Base-by-base conservation (phyloP, 2,329 filamentous ascomycete species). In the Ceratocystis harringtonii region DNA sequence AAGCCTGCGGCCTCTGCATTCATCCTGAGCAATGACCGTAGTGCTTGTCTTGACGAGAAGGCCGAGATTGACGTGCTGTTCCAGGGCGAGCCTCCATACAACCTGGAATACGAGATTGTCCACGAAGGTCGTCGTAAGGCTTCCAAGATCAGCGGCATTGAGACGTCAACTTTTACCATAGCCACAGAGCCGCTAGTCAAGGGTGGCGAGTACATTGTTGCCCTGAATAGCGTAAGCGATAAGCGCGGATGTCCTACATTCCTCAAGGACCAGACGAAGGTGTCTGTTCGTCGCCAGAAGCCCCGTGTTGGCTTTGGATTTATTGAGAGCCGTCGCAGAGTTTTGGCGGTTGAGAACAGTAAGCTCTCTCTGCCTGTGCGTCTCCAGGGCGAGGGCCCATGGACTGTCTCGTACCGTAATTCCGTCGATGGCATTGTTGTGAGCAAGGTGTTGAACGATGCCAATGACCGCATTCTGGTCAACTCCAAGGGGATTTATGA, bases 1-100 rank as follows among this genome's bases (percentile, higher is more conserved):
- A 96, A 95, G 74, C 94, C 94, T 8, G 89, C 92, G 3, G 92
- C 94, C 5, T 89, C 88, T 8, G 92, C 92, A 28, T 84, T 86
- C 68, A 80, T 91, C 65, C 79, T 82, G 55, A 77, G 80, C 30
- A 77, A 79, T 45, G 76, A 76, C 25, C 79, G 84, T 68, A 85
- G 83, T 70, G 85, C 88, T 61, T 99, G 94, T 72, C 87, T 97
- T 65, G 90, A 94, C 67, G 87, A 95, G 65, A 80, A 86, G 22
- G 84, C 92, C 5, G 82, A 86, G 41, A 84, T 94, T 32, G 84
- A 90, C 65, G 84, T 96, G 48, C 76, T 80, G 63, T 81, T 97
- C 52, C 79, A 84, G 58, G 94, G 95, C 52, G 91, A 97, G 70
- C 81, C 86, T 19, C 94, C 95, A 0, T 97, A 92, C 79, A 88